These are phyloP conservation scores for Tulasnella sp. DNA, from an alignment of 768 basidiomycete species.

Conservation along the genomic window DNA sequence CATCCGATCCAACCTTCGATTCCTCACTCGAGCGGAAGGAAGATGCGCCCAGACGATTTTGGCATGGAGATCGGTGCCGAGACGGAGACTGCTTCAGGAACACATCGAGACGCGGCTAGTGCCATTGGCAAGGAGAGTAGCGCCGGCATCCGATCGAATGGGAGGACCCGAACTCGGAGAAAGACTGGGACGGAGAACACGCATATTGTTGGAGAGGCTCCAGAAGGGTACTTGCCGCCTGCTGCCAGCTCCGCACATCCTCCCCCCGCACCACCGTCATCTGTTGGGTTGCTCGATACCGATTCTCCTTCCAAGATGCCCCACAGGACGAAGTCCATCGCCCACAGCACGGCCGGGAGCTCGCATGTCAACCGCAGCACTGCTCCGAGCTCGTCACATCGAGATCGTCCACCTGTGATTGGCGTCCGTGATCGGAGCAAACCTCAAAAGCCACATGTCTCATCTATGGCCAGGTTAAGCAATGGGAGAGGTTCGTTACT, in stretches of 20 bases:
- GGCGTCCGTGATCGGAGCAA: slow-evolving; percentile 3
- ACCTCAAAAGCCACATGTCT: background rate
- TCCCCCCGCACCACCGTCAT: background rate
- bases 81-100: background rate
- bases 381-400: too few species aligned
- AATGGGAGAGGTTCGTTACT: background rate
- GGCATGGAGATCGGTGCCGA: background rate
- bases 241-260: background rate
- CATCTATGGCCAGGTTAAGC: background rate
- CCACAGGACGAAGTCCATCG: background rate
- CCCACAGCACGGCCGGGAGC: background rate
- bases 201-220: background rate
- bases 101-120: background rate
- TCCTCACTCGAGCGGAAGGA: background rate
- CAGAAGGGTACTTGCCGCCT: slow-evolving; percentile 3
- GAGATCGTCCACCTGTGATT: background rate
- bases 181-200: too few species aligned
- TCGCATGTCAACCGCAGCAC: background rate
- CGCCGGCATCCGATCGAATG: background rate
- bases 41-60: too few species aligned
- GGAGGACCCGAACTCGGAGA: too few species aligned
- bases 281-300: background rate
- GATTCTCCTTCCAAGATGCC: background rate
- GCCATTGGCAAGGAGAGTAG: background rate
- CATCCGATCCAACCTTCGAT: background rate